These are phyloP conservation scores for Naganishia sp. DNA, from an alignment of 1,284 basidiomycete genomes.

Conservation along the genomic window DNA sequence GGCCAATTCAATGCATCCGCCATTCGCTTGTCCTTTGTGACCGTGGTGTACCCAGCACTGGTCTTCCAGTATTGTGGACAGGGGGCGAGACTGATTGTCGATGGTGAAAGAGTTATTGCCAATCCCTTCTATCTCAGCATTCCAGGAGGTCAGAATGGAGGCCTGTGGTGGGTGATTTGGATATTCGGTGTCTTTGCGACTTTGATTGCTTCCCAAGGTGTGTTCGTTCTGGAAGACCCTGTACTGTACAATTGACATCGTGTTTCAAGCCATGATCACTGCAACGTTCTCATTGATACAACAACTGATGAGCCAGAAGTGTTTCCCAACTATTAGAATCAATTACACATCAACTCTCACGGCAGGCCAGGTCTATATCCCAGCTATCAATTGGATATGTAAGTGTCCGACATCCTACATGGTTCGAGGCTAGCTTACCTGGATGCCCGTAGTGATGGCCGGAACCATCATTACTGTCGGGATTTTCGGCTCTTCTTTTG, in stretches of 20 bases:
- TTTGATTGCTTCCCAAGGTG: constrained; percentile 47
- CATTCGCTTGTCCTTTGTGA: constrained; percentile 59
- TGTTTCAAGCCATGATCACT: constrained; percentile 67
- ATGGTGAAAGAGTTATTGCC: constrained; percentile 58
- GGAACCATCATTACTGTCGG: constrained; percentile 62
- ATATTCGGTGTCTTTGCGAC: constrained; percentile 66
- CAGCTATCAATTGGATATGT: constrained; percentile 61
- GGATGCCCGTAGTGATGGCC: constrained; percentile 55
- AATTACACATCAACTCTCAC: constrained; percentile 63
- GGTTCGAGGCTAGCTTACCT: not conserved
- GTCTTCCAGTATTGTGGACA: constrained; percentile 61
- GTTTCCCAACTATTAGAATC: constrained; percentile 63
- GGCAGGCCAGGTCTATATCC: constrained; percentile 67
- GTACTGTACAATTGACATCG: not conserved
- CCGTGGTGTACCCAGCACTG: constrained; percentile 64
- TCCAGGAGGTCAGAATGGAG: constrained; percentile 60
- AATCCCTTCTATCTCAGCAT: constrained; percentile 68
- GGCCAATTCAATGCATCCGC: constrained; percentile 63
- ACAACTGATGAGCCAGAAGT: constrained; percentile 64
- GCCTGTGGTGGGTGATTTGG: constrained; percentile 65
- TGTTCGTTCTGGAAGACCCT: not conserved
- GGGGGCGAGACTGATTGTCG: constrained; percentile 62
- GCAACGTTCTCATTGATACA: constrained; percentile 67
- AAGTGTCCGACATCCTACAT: not conserved
- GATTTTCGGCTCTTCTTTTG: constrained; percentile 60